Percentiles rank a stretch among this genome's conserved stretches.
phyloP scores from a whole-genome alignment of 169 alveolate genomes.

The Plasmodium vivax region DNA sequence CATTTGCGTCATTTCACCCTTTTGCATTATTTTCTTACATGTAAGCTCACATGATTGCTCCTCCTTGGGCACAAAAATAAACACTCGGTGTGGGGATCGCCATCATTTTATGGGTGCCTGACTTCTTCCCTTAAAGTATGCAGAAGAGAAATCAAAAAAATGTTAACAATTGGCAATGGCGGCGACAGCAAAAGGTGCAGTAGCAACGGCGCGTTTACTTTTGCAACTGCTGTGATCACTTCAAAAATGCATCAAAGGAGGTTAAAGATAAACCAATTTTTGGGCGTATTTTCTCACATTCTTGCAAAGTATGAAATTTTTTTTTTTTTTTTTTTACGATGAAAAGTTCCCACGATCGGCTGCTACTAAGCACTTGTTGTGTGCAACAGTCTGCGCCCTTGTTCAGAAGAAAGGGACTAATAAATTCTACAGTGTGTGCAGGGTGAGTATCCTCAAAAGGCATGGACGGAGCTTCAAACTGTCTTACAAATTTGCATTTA shows the following conservation, averaged over 20 bases:
- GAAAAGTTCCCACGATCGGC: neutral
- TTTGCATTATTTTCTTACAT: neutral
- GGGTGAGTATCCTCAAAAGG: neutral
- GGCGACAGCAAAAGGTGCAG: neutral
- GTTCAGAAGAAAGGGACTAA: neutral
- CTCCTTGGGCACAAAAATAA: neutral
- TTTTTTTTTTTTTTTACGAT: neutral
- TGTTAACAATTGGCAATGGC: neutral
- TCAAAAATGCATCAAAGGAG: neutral
- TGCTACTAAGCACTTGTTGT: neutral
- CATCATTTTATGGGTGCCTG: neutral
- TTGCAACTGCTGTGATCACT: neutral
- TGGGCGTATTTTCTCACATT: neutral
- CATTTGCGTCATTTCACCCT: neutral
- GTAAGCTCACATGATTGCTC: neutral
- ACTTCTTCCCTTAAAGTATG: neutral
- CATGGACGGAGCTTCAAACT: neutral
- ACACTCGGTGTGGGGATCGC: neutral
- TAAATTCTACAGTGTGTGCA: neutral
- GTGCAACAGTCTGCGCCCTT: conserved; percentile 1
- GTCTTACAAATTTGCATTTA: neutral
- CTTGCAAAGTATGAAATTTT: neutral
- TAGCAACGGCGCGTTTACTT: neutral
- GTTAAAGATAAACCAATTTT: neutral
- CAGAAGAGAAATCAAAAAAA: neutral